These are phyloP conservation scores for Talaromyces liani DNA, from an alignment of 495 filamentous ascomycete genomes.

Conservation along the genomic window DNA sequence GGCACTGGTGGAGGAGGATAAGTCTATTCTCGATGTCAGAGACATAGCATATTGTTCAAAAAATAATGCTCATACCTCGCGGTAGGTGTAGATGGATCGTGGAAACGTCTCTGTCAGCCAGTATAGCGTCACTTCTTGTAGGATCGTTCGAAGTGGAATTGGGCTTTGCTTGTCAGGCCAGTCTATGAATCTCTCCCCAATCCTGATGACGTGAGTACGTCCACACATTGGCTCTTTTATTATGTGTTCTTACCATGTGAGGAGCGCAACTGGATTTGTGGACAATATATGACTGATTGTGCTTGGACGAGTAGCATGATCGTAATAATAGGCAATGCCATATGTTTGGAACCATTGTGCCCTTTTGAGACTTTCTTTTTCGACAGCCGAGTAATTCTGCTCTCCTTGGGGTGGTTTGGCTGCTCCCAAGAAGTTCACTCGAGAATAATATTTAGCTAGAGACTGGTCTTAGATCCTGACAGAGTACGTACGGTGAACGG, in stretches of 20 bases:
- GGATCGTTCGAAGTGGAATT: conserved; percentile 39
- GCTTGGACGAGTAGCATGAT: conserved; percentile 45
- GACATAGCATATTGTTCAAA: neutral
- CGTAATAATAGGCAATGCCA: conserved; percentile 40
- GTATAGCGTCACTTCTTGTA: conserved; percentile 43
- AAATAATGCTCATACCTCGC: conserved; percentile 8
- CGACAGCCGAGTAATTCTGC: conserved; percentile 8
- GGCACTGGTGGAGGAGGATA: conserved; percentile 1
- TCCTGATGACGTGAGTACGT: conserved; percentile 10
- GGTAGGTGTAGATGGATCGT: conserved; percentile 41
- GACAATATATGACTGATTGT: conserved; percentile 47
- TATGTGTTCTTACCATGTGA: conserved; percentile 39
- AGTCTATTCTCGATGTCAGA: neutral
- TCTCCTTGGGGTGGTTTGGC: neutral
- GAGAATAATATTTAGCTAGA: neutral
- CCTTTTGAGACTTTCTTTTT: conserved; percentile 14
- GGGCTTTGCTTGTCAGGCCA: conserved; percentile 40
- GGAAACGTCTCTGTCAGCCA: conserved; percentile 51
- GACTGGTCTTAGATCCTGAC: neutral
- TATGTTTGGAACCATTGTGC: conserved; percentile 15
- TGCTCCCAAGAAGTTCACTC: conserved; percentile 13
- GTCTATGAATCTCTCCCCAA: conserved; percentile 53
- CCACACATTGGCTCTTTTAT: neutral
- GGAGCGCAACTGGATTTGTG: conserved; percentile 45
- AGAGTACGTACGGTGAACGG: conserved; percentile 13